phyloP scores from a whole-genome alignment of 257 asterid genomes.

The Rhazya stricta region DNA sequence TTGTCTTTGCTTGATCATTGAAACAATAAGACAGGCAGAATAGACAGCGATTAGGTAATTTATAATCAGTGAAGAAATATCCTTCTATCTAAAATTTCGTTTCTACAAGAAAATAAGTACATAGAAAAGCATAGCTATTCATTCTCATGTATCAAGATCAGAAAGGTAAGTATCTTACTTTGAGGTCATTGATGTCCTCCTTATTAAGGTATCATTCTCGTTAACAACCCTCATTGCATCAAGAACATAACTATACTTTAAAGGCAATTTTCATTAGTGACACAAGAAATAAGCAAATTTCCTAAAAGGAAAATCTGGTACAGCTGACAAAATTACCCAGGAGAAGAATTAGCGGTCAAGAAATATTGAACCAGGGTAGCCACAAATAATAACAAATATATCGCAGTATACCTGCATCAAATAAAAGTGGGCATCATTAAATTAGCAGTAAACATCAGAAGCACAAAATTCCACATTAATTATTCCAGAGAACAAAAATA shows the following conservation, averaged over 20 bases:
- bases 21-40: slow-evolving; percentile 36
- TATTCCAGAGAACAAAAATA: neutral
- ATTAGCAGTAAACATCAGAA: neutral
- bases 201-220: slow-evolving; percentile 62
- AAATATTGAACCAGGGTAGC: slow-evolving; percentile 83
- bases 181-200: slow-evolving; percentile 48
- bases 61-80: slow-evolving; percentile 11
- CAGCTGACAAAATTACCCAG: slow-evolving; percentile 56
- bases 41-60: slow-evolving; percentile 37
- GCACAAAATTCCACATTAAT: neutral
- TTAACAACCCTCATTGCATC: slow-evolving; percentile 73
- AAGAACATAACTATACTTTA: slow-evolving; percentile 58
- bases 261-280: slow-evolving; percentile 10
- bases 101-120: neutral
- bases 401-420: slow-evolving; percentile 57
- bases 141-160: slow-evolving; percentile 15
- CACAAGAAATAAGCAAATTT: slow-evolving; percentile 5
- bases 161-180: slow-evolving; percentile 56
- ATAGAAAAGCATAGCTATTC: slow-evolving; percentile 6
- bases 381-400: slow-evolving; percentile 51
- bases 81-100: neutral
- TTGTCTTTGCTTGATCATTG: slow-evolving; percentile 92
- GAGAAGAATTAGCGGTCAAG: slow-evolving; percentile 78
- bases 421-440: slow-evolving; percentile 13
- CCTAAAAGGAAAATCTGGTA: neutral